Base-by-base conservation (phyloP, 768 basidiomycete species). In the Leccinum variicolor region DNA sequence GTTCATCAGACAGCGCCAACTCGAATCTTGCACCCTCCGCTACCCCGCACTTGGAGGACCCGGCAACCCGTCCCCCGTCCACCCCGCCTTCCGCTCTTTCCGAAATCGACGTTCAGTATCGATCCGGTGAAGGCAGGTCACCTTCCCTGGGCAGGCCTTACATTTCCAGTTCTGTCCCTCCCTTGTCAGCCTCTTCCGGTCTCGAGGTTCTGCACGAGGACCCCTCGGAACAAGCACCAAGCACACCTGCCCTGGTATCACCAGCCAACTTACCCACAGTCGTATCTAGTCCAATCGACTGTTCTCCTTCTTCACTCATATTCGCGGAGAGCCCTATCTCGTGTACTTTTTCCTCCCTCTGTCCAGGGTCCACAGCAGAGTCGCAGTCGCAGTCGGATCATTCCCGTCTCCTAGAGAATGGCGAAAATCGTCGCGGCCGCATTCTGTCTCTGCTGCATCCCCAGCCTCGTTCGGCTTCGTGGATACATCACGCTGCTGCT, bases 401-500 rank as follows among this genome's bases (percentile, higher is more conserved):
- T 19, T 43, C 21, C 11, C 39, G 49, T n/a, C 29, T 54, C 28
- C 58, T 43, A 3, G 66, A 65, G 33, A 72, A 63, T n/a, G 66
- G 60, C 2, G 55, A 29, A 17, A 4, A 15, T 6, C 48, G 43
- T 10, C 70, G 28, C 23, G 23, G 23, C 3, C 23, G 23, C 23
- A 23, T 23, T 23, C 23, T 3, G 23, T 23, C 4, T 23, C 23
- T 23, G 23, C 3, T 23, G 23, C 23, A 2, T 23, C 23, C 4
- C 23, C 23, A 23, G 23, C 23, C 23, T 23, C 4, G 23, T 23
- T 23, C 23, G 23, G 4, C 23, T 23, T 23, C 2, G 23, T 23
- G 23, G 4, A 23, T 2, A 23, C 23, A 23, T 23, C 4, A 23
- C 23, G 23, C 56, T 82, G 81, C 46, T 79, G 82, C 46, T 79